A percentile compares a stretch with the other conserved stretches of the same genome.
Conservation (phyloP, 163 green algal genomes). For the Scenedesmus sp. region DNA sequence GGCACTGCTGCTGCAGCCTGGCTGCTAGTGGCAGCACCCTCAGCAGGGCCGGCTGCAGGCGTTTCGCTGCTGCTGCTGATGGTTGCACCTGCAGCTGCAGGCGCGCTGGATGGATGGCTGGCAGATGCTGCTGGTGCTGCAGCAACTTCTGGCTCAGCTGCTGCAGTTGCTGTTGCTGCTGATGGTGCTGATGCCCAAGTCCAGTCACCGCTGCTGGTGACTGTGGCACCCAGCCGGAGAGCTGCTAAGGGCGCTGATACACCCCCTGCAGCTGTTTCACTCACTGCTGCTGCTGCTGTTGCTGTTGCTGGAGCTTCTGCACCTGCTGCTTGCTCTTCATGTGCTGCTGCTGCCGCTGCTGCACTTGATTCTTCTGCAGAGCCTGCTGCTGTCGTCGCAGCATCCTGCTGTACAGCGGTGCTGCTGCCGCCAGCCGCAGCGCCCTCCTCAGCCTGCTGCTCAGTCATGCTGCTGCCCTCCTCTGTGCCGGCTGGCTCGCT, state of each 20-base stretch:
- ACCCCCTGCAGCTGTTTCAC: background rate
- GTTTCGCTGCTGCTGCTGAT: background rate
- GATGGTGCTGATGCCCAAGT: background rate
- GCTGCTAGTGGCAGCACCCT: background rate
- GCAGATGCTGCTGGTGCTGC: background rate
- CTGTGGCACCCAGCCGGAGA: background rate
- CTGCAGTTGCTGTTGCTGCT: background rate
- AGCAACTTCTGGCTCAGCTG: background rate
- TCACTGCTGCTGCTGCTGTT: background rate
- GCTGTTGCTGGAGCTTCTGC: background rate
- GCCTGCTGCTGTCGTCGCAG: background rate
- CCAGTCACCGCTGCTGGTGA: constrained; percentile 9
- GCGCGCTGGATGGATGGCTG: background rate
- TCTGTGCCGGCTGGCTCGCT: constrained; percentile 8
- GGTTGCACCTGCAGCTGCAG: background rate
- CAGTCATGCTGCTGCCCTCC: background rate
- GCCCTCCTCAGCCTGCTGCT: background rate
- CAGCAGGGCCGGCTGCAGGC: background rate
- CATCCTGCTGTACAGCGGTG: background rate
- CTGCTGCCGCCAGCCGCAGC: background rate
- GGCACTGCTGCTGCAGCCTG: background rate
- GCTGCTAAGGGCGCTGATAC: background rate
- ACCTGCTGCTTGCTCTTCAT: background rate
- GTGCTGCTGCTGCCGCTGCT: background rate
- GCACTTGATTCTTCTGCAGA: background rate